Conservation (phyloP, 345 rosid genomes). For the Aquilaria yunnanensis region DNA sequence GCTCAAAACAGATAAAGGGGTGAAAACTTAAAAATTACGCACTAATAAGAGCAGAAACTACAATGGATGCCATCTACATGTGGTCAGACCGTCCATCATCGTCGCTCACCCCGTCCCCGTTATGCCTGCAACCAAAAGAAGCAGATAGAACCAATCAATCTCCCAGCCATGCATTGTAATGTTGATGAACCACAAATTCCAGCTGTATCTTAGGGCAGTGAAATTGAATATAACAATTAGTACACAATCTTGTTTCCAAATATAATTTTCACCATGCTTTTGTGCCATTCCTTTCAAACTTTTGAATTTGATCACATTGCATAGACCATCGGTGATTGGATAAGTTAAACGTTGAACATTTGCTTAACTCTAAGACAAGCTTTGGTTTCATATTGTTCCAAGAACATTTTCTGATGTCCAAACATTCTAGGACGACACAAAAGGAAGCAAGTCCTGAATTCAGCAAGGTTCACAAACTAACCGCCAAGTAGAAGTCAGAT, state of each 20-base stretch:
- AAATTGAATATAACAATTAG: too few species aligned
- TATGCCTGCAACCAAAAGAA: conserved; percentile 54
- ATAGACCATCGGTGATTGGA: too few species aligned
- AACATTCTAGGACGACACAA: not conserved
- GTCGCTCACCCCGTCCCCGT: conserved; percentile 61
- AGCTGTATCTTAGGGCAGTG: too few species aligned
- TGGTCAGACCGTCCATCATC: conserved; percentile 51
- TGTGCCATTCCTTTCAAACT: too few species aligned
- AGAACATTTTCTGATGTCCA: not conserved
- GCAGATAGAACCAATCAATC: not conserved
- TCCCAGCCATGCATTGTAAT: too few species aligned
- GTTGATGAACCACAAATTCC: too few species aligned
- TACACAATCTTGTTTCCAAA: too few species aligned
- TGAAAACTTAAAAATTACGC: conserved; percentile 20
- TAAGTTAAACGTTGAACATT: too few species aligned
- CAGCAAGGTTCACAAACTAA: conserved; percentile 22
- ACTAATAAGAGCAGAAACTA: conserved; percentile 16
- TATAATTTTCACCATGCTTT: too few species aligned
- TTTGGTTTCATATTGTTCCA: too few species aligned
- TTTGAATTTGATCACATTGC: too few species aligned
- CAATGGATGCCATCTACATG: conserved; percentile 24
- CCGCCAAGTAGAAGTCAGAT: conserved; percentile 93
- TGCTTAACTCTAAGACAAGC: too few species aligned
- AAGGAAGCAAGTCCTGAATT: not conserved
- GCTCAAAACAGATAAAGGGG: conserved; percentile 10